Percentiles rank a stretch among this genome's conserved stretches.
Conservation (phyloP, 345 rosid genomes). For the Camelina laxa region DNA sequence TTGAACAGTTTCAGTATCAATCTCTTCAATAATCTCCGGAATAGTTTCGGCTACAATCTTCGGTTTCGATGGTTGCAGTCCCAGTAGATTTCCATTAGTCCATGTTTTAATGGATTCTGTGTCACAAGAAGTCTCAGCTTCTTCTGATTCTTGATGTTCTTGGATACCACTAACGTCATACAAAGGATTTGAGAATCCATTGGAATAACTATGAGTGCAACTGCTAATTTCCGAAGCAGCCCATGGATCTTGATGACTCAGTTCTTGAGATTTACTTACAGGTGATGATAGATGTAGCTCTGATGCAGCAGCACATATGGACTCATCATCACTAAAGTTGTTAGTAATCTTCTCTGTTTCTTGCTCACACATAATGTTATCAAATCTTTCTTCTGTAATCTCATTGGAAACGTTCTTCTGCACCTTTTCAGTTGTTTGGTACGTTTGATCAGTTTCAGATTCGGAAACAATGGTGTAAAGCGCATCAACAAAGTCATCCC, state of each 20-base stretch:
- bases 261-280: slow-evolving; percentile 40
- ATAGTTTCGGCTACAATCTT: slow-evolving; percentile 47
- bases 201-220: slow-evolving; percentile 38
- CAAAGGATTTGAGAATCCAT: slow-evolving; percentile 43
- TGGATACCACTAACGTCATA: slow-evolving; percentile 29
- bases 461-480: slow-evolving; percentile 90
- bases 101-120: slow-evolving; percentile 57
- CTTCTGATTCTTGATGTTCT: slow-evolving; percentile 43
- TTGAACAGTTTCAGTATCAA: slow-evolving; percentile 6
- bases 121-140: slow-evolving; percentile 45
- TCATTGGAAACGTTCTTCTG: slow-evolving; percentile 23
- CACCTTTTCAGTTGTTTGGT: slow-evolving; percentile 26
- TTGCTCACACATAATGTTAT: not conserved
- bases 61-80: slow-evolving; percentile 85
- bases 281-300: slow-evolving; percentile 36
- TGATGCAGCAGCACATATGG: slow-evolving; percentile 27
- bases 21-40: slow-evolving; percentile 36
- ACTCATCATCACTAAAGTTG: slow-evolving; percentile 15
- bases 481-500: slow-evolving; percentile 81
- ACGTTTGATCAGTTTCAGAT: slow-evolving; percentile 50
- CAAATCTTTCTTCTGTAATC: slow-evolving; percentile 29
- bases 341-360: slow-evolving; percentile 18
- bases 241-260: slow-evolving; percentile 42
- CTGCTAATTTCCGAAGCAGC: slow-evolving; percentile 42
- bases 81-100: slow-evolving; percentile 87